These are phyloP conservation scores for Leptodontidium sp. DNA, from an alignment of 2,329 filamentous ascomycete genomes.

Conservation along the genomic window DNA sequence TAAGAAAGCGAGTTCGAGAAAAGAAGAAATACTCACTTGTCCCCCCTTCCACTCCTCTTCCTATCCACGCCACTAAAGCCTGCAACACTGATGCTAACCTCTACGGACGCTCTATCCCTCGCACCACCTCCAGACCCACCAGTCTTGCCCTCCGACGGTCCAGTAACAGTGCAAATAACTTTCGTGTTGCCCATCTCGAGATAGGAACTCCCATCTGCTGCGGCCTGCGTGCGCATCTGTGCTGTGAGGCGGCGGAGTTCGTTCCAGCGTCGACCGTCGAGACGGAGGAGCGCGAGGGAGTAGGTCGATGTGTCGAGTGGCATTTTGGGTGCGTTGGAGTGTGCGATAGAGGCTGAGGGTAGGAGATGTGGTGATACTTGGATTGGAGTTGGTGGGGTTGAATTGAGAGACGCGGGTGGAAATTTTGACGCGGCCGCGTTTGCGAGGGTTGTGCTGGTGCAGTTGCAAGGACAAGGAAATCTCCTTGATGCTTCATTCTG, in stretches of 20 bases:
- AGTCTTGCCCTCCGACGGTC: conserved; percentile 76
- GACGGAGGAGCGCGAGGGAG: conserved; percentile 81
- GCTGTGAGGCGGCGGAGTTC: conserved; percentile 89
- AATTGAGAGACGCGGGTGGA: conserved; percentile 4
- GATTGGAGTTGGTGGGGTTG: neutral
- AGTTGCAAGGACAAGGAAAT: no score
- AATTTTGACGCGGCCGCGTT: conserved; percentile 5
- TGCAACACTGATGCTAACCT: conserved; percentile 84
- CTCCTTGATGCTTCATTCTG: no score
- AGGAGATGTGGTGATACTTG: neutral
- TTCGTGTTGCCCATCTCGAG: conserved; percentile 98
- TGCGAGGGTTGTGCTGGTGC: neutral
- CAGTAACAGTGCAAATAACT: conserved; percentile 90
- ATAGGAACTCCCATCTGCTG: conserved; percentile 91
- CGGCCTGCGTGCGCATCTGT: conserved; percentile 90
- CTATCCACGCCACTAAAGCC: conserved; percentile 90
- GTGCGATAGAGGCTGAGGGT: neutral
- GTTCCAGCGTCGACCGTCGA: conserved; percentile 93
- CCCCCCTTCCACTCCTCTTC: conserved; percentile 75
- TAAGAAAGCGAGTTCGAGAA: neutral
- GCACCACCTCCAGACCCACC: conserved; percentile 49
- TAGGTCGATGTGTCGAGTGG: conserved; percentile 95
- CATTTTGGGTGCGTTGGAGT: conserved; percentile 61
- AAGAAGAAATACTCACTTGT: conserved; percentile 69
- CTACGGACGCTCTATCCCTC: conserved; percentile 68